These are phyloP conservation scores for Verticillium longisporum DNA, from an alignment of 2,329 filamentous ascomycete genomes.

Conservation along the genomic window DNA sequence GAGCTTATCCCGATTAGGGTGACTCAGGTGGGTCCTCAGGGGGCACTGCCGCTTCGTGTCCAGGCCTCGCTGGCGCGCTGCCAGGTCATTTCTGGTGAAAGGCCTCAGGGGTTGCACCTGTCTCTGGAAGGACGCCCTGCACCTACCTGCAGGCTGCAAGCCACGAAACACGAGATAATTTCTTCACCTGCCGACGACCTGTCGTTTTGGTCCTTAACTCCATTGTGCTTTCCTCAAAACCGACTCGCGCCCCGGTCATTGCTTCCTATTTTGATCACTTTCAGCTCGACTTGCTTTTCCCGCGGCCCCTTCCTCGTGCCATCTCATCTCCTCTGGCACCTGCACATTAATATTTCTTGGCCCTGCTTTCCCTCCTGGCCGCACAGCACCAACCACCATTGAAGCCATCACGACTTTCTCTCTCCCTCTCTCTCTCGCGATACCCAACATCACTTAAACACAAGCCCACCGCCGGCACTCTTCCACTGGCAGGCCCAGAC, in stretches of 20 bases:
- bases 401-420: neutral
- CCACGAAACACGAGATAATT: neutral
- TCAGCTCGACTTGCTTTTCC: neutral
- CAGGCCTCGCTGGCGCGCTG: neutral
- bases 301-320: neutral
- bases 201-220: neutral
- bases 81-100: neutral
- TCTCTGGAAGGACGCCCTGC: neutral
- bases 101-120: neutral
- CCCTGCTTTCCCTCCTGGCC: neutral
- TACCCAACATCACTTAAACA: neutral
- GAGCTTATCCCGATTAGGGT: slow-evolving; percentile 1
- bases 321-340: neutral
- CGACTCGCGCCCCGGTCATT: neutral
- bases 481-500: neutral
- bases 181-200: neutral
- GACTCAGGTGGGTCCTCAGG: neutral
- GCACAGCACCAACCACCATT: neutral
- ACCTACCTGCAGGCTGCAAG: neutral
- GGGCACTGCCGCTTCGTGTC: neutral
- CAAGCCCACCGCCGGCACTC: neutral
- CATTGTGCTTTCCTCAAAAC: neutral
- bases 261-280: neutral
- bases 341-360: neutral
- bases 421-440: too few relatives aligned